These are phyloP conservation scores for Yamagishiella unicocca DNA, from an alignment of 139 green algal genomes.

Conservation along the genomic window DNA sequence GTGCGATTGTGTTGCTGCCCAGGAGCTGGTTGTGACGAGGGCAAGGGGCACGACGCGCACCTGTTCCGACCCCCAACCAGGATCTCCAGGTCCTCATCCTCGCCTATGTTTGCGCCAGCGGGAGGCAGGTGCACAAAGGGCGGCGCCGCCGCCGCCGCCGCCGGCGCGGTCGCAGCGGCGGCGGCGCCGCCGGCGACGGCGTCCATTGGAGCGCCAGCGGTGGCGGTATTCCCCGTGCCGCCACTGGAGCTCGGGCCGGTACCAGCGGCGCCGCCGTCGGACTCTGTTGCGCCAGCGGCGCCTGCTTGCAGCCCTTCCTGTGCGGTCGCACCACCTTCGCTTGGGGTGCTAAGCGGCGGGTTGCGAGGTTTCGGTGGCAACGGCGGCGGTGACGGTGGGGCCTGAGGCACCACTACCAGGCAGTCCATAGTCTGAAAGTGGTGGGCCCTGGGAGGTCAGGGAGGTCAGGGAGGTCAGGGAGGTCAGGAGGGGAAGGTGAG, in stretches of 20 bases:
- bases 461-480: too few relatives aligned
- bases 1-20: too few relatives aligned
- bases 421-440: slow-evolving; percentile 40
- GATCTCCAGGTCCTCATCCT: not conserved
- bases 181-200: not conserved
- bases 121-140: too few relatives aligned
- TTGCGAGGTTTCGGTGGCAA: not conserved
- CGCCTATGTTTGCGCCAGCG: not conserved
- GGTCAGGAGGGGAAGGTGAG: too few relatives aligned
- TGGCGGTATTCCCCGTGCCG: too few relatives aligned
- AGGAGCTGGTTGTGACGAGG: too few relatives aligned
- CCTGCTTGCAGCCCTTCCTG: too few relatives aligned
- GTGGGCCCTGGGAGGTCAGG: slow-evolving; percentile 5
- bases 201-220: not conserved
- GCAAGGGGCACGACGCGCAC: not conserved
- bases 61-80: not conserved
- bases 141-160: not conserved
- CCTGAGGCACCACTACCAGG: not conserved
- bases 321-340: too few relatives aligned
- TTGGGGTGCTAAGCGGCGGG: too few relatives aligned
- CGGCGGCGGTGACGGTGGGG: not conserved
- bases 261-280: not conserved
- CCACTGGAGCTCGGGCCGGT: not conserved
- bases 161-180: not conserved
- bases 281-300: not conserved